Conservation (phyloP, 495 filamentous ascomycete species). For the Lasiosphaeria miniovina region DNA sequence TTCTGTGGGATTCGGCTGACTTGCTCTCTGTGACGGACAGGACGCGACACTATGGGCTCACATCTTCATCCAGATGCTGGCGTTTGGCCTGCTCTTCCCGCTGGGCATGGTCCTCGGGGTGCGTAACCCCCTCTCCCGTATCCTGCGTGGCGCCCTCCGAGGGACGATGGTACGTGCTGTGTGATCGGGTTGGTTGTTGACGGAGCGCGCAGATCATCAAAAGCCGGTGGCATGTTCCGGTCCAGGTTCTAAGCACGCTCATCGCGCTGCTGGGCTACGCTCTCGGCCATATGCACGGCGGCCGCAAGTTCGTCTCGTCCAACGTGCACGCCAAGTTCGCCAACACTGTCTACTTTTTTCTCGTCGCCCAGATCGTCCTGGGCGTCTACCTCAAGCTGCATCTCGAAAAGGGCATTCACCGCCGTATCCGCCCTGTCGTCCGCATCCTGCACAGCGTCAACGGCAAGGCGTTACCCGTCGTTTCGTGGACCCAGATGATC, state of each 20-base stretch:
- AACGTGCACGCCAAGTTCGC: conserved; percentile 86
- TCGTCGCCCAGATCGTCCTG: conserved; percentile 71
- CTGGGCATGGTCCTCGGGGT: conserved; percentile 94
- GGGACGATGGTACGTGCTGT: not conserved
- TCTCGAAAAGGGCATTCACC: conserved; percentile 77
- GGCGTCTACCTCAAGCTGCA: conserved; percentile 90
- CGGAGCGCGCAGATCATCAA: conserved; percentile 66
- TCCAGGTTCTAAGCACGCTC: conserved; percentile 70
- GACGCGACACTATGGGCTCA: conserved; percentile 89
- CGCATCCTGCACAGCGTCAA: conserved; percentile 74
- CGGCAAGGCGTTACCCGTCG: conserved; percentile 82
- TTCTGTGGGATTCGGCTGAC: not conserved
- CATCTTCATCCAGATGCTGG: conserved; percentile 80
- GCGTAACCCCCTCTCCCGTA: conserved; percentile 31
- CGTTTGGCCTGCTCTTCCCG: conserved; percentile 91
- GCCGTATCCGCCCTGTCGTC: conserved; percentile 66
- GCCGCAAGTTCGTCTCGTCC: conserved; percentile 71
- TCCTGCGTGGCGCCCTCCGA: not conserved
- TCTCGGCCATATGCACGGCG: conserved; percentile 85
- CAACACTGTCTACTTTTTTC: conserved; percentile 70
- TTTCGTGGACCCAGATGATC: conserved; percentile 92
- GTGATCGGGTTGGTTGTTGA: not conserved
- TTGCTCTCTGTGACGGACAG: conserved; percentile 34
- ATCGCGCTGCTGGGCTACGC: conserved; percentile 83
- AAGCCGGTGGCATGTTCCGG: conserved; percentile 90